Percentiles rank a stretch among this genome's conserved stretches.
phyloP scores from a whole-genome alignment of 768 basidiomycete genomes.

The Boletellus ananas region DNA sequence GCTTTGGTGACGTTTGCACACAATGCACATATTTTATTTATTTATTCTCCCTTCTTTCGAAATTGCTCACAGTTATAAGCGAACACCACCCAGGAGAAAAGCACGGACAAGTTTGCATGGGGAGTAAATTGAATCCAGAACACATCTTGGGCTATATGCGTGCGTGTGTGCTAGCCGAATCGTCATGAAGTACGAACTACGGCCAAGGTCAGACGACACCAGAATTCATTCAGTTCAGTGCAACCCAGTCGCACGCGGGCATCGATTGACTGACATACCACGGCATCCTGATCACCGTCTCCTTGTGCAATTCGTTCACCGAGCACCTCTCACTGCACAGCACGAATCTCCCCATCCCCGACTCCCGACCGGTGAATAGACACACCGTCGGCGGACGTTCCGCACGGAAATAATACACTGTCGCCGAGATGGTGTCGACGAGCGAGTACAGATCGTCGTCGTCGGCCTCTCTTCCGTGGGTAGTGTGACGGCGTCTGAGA shows the following conservation, averaged over 20 bases:
- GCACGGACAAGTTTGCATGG: too few relatives aligned
- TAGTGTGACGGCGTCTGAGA: not conserved
- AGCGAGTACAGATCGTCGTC: constrained; percentile 20
- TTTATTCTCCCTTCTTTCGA: too few relatives aligned
- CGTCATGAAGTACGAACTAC: too few relatives aligned
- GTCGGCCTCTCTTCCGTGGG: not conserved
- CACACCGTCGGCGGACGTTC: constrained; percentile 22
- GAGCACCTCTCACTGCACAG: constrained; percentile 21
- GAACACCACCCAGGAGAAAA: too few relatives aligned
- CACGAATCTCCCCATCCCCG: constrained; percentile 21
- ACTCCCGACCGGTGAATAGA: constrained; percentile 18
- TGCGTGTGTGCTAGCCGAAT: too few relatives aligned
- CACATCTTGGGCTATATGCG: too few relatives aligned
- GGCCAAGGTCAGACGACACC: too few relatives aligned
- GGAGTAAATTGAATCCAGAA: too few relatives aligned
- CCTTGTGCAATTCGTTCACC: constrained; percentile 22
- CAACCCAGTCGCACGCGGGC: constrained; percentile 22
- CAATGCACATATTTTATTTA: too few relatives aligned
- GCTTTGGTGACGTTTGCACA: too few relatives aligned
- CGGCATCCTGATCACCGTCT: constrained; percentile 24
- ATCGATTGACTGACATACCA: constrained; percentile 16
- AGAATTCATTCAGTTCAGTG: not conserved
- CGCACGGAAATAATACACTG: constrained; percentile 24
- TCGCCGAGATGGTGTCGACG: constrained; percentile 20
- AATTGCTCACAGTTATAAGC: too few relatives aligned